Conservation (phyloP, 2,329 filamentous ascomycete genomes). For the Ophiognomonia clavigignenti-juglandacearum region DNA sequence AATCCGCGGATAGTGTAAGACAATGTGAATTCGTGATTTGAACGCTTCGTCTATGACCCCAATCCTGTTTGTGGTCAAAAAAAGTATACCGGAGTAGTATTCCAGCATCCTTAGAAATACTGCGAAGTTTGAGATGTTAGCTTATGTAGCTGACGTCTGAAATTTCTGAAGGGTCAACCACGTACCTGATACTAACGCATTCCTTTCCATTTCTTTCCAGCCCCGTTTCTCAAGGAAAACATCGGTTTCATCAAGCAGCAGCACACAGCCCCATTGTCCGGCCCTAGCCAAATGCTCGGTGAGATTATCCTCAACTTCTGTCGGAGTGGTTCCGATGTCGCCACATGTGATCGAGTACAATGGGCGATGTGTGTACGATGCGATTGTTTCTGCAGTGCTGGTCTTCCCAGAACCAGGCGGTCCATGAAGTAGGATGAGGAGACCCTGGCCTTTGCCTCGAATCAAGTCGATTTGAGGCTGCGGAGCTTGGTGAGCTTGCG, state of each 20-base stretch:
- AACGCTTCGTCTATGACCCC: slow-evolving; percentile 21
- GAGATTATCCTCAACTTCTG: slow-evolving; percentile 15
- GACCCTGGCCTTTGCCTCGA: slow-evolving; percentile 1
- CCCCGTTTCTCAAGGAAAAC: slow-evolving; percentile 13
- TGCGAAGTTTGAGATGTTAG: neutral
- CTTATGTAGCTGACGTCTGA: no score
- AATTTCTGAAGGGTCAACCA: neutral
- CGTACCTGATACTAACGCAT: slow-evolving; percentile 17
- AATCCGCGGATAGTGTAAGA: slow-evolving; percentile 11
- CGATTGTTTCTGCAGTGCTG: slow-evolving; percentile 16
- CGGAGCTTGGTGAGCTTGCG: neutral
- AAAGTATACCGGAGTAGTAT: slow-evolving; percentile 20
- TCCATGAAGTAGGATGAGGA: slow-evolving; percentile 5
- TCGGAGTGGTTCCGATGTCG: slow-evolving; percentile 15
- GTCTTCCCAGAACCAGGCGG: slow-evolving; percentile 14
- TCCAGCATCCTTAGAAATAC: slow-evolving; percentile 20
- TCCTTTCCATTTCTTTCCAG: slow-evolving; percentile 11
- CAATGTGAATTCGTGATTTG: slow-evolving; percentile 15
- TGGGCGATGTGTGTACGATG: slow-evolving; percentile 9
- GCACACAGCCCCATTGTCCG: slow-evolving; percentile 23
- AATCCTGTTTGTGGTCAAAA: slow-evolving; percentile 20
- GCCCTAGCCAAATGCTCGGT: slow-evolving; percentile 18
- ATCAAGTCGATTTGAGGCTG: slow-evolving; percentile 5
- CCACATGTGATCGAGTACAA: slow-evolving; percentile 17
- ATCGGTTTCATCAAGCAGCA: slow-evolving; percentile 27